Conservation (phyloP, 78 protist species). For the Protostelium mycophagum region DNA sequence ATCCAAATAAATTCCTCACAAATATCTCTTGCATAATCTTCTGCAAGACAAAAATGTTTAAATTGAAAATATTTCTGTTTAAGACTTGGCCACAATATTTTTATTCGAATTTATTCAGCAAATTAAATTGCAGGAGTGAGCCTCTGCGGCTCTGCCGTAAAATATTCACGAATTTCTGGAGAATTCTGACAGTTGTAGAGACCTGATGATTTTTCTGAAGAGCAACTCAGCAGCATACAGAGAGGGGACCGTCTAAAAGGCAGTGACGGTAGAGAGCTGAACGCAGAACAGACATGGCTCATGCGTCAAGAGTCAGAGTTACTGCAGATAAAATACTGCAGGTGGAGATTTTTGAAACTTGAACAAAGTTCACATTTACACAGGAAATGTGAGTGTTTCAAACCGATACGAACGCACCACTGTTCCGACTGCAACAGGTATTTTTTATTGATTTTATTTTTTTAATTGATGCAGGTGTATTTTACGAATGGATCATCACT, state of each 20-base stretch:
- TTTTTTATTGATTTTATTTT: too few relatives aligned
- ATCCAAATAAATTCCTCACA: too few relatives aligned
- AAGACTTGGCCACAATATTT: too few relatives aligned
- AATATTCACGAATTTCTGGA: background rate
- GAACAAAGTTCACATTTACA: background rate
- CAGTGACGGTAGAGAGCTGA: background rate
- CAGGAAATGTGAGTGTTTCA: background rate
- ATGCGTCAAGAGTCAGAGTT: background rate
- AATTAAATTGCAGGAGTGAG: too few relatives aligned
- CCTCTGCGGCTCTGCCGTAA: too few relatives aligned
- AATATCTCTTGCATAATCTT: too few relatives aligned
- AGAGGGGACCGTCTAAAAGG: background rate
- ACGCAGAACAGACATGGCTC: background rate
- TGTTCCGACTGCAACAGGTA: background rate
- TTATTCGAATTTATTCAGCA: too few relatives aligned
- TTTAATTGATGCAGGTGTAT: background rate
- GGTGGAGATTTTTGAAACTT: background rate
- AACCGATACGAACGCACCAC: background rate
- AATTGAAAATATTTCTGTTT: too few relatives aligned
- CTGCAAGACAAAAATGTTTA: too few relatives aligned
- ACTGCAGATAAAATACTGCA: background rate
- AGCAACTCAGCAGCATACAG: background rate
- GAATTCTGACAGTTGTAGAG: background rate
- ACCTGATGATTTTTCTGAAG: background rate
- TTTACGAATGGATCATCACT: background rate